Evolutionary conservation across 1,284 basidiomycete species (phyloP).

Genomic region (Boletus semigastroideus): DNA sequence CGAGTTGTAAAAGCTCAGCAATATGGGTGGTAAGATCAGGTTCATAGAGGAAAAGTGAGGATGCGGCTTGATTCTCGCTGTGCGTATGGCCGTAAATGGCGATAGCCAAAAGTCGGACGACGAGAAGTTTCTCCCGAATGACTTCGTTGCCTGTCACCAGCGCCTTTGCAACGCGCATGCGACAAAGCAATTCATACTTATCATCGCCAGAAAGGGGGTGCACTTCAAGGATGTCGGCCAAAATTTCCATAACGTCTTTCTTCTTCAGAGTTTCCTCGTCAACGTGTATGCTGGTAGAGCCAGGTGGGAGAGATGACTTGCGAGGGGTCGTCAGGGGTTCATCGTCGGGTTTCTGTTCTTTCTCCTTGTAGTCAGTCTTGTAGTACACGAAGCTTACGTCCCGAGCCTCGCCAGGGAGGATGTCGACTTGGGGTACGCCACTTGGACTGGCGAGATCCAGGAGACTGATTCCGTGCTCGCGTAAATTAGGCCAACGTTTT

Average conservation of each 20-base stretch:
- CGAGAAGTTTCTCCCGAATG: constrained; percentile 79
- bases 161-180: constrained; percentile 77
- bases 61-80: constrained; percentile 74
- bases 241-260: constrained; percentile 68
- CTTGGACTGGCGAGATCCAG: constrained; percentile 63
- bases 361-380: constrained; percentile 50
- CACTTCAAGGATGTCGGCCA: constrained; percentile 73
- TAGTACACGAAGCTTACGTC: constrained; percentile 80
- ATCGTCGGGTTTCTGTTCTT: constrained; percentile 44
- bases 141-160: constrained; percentile 57
- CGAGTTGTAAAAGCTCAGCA: constrained; percentile 86
- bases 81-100: constrained; percentile 88
- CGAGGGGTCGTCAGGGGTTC: constrained; percentile 40
- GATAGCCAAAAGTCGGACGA: constrained; percentile 83
- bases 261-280: constrained; percentile 58
- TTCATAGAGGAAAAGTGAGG: constrained; percentile 90
- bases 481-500: constrained; percentile 72
- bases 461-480: constrained; percentile 71
- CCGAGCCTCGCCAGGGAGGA: constrained; percentile 64
- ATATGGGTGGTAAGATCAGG: constrained; percentile 87
- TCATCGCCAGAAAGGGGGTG: constrained; percentile 80
- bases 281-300: constrained; percentile 65
- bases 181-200: constrained; percentile 88
- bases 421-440: constrained; percentile 52
- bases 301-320: constrained; percentile 38